A percentile compares a stretch with the other conserved stretches of the same genome.
These are phyloP conservation scores for Taiozyma sp. DNA, from an alignment of 1,139 yeast genomes.

Conservation along the genomic window DNA sequence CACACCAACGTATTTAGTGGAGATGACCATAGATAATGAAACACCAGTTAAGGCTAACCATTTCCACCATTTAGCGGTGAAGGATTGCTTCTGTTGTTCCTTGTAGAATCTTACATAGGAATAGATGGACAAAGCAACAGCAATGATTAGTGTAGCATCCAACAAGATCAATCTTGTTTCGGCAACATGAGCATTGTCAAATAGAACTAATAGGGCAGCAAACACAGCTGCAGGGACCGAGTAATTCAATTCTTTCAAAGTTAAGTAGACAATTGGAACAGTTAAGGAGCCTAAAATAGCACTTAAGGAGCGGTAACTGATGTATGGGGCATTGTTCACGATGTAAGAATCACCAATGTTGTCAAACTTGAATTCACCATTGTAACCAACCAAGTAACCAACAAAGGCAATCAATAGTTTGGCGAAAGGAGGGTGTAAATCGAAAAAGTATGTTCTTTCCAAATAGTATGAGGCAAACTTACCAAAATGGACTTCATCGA, in stretches of 20 bases:
- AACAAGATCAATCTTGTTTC: conserved; percentile 88
- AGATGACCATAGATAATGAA: conserved; percentile 82
- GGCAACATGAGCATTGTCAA: conserved; percentile 89
- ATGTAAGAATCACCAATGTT: conserved; percentile 83
- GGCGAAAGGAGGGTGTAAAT: conserved; percentile 97
- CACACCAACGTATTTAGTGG: conserved; percentile 94
- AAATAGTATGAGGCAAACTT: conserved; percentile 88
- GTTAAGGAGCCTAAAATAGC: conserved; percentile 83
- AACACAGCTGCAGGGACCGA: conserved; percentile 74
- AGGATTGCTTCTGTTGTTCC: conserved; percentile 57
- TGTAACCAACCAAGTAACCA: conserved; percentile 86
- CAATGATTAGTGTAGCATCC: conserved; percentile 82
- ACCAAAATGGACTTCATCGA: conserved; percentile 98
- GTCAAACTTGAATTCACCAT: conserved; percentile 88
- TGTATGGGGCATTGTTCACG: conserved; percentile 76
- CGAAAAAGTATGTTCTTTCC: conserved; percentile 85
- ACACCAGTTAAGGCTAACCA: conserved; percentile 87
- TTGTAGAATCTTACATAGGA: conserved; percentile 78
- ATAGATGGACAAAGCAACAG: conserved; percentile 77
- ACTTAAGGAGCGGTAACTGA: conserved; percentile 78
- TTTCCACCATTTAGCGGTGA: conserved; percentile 71
- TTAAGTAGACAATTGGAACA: conserved; percentile 76
- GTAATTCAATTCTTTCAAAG: conserved; percentile 80
- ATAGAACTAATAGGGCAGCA: conserved; percentile 76
- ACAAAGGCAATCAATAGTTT: conserved; percentile 86